Evolutionary conservation across 768 basidiomycete species (phyloP).

Genomic region (Boletus insuetus): DNA sequence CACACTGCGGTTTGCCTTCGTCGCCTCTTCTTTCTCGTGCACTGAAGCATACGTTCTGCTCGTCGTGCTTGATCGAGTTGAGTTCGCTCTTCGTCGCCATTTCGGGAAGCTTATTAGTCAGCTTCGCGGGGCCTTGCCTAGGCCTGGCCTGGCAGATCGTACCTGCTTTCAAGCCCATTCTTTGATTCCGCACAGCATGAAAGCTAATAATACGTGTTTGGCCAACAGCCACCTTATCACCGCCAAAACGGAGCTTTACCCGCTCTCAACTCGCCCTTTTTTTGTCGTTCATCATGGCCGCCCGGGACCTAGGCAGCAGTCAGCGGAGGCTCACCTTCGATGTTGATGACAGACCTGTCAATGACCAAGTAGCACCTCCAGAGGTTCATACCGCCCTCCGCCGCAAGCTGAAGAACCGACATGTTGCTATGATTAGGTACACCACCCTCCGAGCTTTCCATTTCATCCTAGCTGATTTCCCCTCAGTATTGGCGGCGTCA

Average conservation of each 20-base stretch:
- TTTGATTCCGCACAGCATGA: too few relatives aligned
- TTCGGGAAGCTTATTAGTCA: too few relatives aligned
- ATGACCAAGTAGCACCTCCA: background rate
- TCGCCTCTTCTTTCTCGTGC: too few relatives aligned
- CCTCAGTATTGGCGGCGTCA: background rate
- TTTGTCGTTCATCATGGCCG: background rate
- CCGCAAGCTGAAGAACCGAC: background rate
- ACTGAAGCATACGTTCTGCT: too few relatives aligned
- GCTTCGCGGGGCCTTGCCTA: too few relatives aligned
- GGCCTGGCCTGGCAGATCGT: too few relatives aligned
- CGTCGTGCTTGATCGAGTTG: too few relatives aligned
- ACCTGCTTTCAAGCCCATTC: too few relatives aligned
- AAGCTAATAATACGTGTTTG: too few relatives aligned
- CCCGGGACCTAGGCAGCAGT: background rate
- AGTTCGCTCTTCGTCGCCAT: too few relatives aligned
- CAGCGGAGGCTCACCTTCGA: background rate
- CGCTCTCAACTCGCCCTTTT: background rate
- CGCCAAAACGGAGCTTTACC: background rate
- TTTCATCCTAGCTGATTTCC: background rate
- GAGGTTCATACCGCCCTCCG: background rate
- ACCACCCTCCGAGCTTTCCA: background rate
- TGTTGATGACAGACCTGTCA: background rate
- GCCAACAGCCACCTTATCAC: too few relatives aligned
- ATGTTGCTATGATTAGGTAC: constrained; percentile 4
- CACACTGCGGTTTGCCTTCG: too few relatives aligned